Percentiles rank a stretch among this genome's conserved stretches.
phyloP scores from a whole-genome alignment of 306 rosid species.

The Medicago lupulina region DNA sequence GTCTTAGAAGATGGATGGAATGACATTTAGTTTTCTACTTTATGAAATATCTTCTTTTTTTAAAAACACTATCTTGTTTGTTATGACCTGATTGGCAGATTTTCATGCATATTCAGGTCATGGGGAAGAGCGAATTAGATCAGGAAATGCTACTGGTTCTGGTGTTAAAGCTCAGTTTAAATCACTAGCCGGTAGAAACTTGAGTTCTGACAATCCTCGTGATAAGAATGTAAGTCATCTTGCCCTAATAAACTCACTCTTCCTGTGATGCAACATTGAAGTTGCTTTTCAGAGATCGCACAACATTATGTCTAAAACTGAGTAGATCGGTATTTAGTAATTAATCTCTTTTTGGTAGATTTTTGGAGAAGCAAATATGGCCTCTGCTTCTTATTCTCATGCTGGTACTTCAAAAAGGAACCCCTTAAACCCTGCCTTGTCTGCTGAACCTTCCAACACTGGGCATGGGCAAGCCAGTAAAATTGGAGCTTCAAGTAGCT shows the following conservation, averaged over 20 bases:
- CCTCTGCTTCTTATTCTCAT: constrained; percentile 66
- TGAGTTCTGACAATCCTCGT: constrained; percentile 64
- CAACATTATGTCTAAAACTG: constrained; percentile 24
- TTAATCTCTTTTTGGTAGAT: constrained; percentile 53
- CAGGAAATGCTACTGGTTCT: constrained; percentile 62
- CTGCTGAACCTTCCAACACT: constrained; percentile 67
- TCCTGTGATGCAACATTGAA: constrained; percentile 25
- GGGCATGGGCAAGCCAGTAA: constrained; percentile 65
- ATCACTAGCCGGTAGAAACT: constrained; percentile 61
- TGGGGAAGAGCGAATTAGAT: constrained; percentile 62
- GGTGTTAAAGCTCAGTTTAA: constrained; percentile 77
- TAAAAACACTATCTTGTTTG: not conserved
- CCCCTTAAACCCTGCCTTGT: constrained; percentile 59
- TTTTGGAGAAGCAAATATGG: constrained; percentile 60
- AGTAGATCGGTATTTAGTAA: constrained; percentile 21
- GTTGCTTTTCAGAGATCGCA: constrained; percentile 16
- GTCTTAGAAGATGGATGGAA: constrained; percentile 20
- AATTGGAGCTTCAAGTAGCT: constrained; percentile 86
- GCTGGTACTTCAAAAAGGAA: constrained; percentile 72
- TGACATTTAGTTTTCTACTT: constrained; percentile 24
- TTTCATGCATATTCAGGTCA: constrained; percentile 58
- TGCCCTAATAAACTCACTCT: not conserved
- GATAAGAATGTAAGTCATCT: constrained; percentile 71
- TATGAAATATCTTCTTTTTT: not conserved
- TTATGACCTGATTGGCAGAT: constrained; percentile 43